A percentile compares a stretch with the other conserved stretches of the same genome.
Conservation (phyloP, 177 flowering plant genomes). For the Tripterygium wilfordii region DNA sequence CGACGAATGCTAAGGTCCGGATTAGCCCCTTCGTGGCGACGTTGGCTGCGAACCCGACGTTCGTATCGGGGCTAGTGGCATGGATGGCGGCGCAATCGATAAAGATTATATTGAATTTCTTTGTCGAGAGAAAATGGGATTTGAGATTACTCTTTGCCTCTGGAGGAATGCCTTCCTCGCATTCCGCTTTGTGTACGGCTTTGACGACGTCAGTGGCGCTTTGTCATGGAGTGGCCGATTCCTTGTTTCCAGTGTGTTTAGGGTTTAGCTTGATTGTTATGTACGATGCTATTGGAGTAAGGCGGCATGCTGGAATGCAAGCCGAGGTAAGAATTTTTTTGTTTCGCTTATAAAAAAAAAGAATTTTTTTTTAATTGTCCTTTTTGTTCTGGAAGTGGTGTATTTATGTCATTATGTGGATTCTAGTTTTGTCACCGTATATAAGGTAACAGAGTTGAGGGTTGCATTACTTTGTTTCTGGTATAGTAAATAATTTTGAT, state of each 20-base stretch:
- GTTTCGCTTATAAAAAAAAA: background rate
- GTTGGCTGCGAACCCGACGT: slow-evolving; percentile 77
- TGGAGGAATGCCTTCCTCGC: slow-evolving; percentile 97
- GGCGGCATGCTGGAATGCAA: slow-evolving; percentile 96
- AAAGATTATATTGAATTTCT: slow-evolving; percentile 64
- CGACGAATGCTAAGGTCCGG: slow-evolving; percentile 45
- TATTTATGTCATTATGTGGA: too few species aligned
- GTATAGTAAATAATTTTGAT: too few species aligned
- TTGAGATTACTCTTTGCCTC: slow-evolving; percentile 59
- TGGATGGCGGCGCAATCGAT: slow-evolving; percentile 67
- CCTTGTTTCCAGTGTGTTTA: slow-evolving; percentile 87
- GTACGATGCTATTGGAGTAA: slow-evolving; percentile 94
- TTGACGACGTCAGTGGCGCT: slow-evolving; percentile 84
- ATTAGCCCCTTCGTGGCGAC: slow-evolving; percentile 71
- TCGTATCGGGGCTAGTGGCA: slow-evolving; percentile 63
- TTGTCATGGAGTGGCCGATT: slow-evolving; percentile 84
- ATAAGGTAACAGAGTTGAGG: too few species aligned
- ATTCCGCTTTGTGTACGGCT: slow-evolving; percentile 83
- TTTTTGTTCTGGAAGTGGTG: too few species aligned
- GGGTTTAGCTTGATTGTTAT: slow-evolving; percentile 87
- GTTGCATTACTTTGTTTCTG: too few species aligned
- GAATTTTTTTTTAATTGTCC: too few species aligned
- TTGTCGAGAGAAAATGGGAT: slow-evolving; percentile 84
- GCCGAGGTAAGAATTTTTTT: slow-evolving; percentile 60
- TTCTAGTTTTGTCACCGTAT: too few species aligned